Conservation (phyloP, 495 filamentous ascomycete species). For the Chlorociboria aeruginascens region DNA sequence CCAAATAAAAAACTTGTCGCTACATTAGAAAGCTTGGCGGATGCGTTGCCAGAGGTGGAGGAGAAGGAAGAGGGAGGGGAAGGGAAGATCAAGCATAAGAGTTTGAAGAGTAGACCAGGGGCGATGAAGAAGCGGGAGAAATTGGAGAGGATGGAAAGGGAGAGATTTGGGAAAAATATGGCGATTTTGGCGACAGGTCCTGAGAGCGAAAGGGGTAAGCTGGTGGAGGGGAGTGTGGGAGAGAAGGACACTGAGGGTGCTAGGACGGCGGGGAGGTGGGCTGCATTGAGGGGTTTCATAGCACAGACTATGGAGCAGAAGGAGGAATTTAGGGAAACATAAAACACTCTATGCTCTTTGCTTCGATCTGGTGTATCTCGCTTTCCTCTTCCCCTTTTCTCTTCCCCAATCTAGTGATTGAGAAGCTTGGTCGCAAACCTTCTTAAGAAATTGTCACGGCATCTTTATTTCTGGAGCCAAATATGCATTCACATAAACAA, state of each 20-base stretch:
- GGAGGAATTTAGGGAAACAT: slow-evolving; percentile 28
- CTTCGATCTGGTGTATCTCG: too few species aligned
- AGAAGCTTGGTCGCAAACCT: too few species aligned
- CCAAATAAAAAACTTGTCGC: slow-evolving; percentile 64
- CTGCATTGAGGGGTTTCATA: slow-evolving; percentile 43
- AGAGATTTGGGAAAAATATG: slow-evolving; percentile 73
- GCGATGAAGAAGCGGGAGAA: slow-evolving; percentile 74
- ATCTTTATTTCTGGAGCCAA: too few species aligned
- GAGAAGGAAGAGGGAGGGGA: slow-evolving; percentile 17
- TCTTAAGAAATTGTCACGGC: too few species aligned
- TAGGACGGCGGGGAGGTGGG: slow-evolving; percentile 34
- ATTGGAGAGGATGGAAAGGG: slow-evolving; percentile 63
- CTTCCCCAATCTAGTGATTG: too few species aligned
- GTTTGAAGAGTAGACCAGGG: slow-evolving; percentile 59
- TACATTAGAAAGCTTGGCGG: slow-evolving; percentile 64
- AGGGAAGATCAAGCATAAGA: slow-evolving; percentile 49
- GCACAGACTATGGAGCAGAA: slow-evolving; percentile 46
- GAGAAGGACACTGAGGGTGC: background rate
- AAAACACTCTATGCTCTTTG: background rate
- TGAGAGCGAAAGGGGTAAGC: background rate
- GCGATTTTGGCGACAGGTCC: slow-evolving; percentile 26
- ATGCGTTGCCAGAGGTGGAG: slow-evolving; percentile 52
- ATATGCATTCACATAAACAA: too few species aligned
- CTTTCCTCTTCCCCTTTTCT: too few species aligned
- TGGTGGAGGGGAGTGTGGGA: background rate